A percentile compares a stretch with the other conserved stretches of the same genome.
Conservation (phyloP, 2,329 filamentous ascomycete genomes). For the Botrytis cinerea region DNA sequence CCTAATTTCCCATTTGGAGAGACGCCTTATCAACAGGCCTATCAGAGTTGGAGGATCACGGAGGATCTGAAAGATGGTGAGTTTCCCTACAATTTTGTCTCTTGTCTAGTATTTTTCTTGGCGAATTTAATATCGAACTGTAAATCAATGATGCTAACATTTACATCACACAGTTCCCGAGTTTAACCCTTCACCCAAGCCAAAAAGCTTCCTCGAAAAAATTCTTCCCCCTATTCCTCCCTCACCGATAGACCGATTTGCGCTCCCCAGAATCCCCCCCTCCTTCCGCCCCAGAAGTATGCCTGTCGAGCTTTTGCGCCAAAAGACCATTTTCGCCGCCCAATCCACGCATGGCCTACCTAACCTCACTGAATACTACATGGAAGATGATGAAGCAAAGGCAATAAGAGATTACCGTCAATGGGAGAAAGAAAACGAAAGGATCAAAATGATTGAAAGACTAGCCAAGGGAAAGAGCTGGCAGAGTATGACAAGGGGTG, state of each 20-base stretch:
- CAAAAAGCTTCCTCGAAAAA: background rate
- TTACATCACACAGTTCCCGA: constrained; percentile 31
- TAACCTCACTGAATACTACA: constrained; percentile 1
- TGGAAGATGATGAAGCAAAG: background rate
- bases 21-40: constrained; percentile 36
- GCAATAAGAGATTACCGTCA: background rate
- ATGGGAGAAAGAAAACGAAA: background rate
- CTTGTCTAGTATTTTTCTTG: background rate
- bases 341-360: background rate
- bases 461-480: background rate
- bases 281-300: constrained; percentile 23
- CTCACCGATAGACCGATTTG: constrained; percentile 14
- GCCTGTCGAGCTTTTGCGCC: background rate
- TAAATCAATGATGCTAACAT: background rate
- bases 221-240: background rate
- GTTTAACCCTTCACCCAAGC: constrained; percentile 8
- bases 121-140: background rate
- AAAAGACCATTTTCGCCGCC: background rate
- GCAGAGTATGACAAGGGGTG: background rate
- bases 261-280: constrained; percentile 30
- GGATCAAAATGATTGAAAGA: background rate
- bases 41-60: constrained; percentile 33
- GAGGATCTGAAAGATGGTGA: constrained; percentile 37
- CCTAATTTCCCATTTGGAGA: constrained; percentile 38
- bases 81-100: background rate